Evolutionary conservation across 1,284 basidiomycete species (phyloP), one percentile per base, ranked within the genome.

Genomic region (Irpex sp.): DNA sequence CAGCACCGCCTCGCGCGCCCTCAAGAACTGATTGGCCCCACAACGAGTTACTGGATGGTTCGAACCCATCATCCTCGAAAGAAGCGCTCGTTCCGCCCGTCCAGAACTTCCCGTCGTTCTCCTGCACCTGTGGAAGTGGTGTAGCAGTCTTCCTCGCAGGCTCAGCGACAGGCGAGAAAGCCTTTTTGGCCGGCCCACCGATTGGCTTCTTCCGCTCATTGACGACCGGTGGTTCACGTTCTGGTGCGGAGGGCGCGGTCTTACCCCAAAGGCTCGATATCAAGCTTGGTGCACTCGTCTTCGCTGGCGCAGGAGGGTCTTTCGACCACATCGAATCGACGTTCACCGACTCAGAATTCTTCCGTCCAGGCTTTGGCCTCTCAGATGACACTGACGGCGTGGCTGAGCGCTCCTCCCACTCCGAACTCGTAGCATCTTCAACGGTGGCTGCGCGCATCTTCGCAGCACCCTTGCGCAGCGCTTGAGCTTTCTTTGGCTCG

Each of bases 1-100:
- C 55, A 6, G 59, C 62, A 9, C 64, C 59, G 34, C 60, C 64
- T 19, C 56, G 56, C 26, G 63, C 60, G 19, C 31, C 52, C 40
- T 17, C 56, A n/a, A 60, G 13, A 9, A 34, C 17, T 7, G 15
- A 21, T n/a, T 60, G 17, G 5, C 44, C 38, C 64, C 64, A 65
- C 15, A 59, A 26, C 31, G 64, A 59, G n/a, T 38, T 21, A 7
- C 13, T 55, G 1, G 9, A 15, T 26, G 58, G 36, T 38, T 60
- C 49, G 11, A 36, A 49, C 44, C 38, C 38, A n/a, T 58, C 57
- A 13, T 58, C 57, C 38, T 58, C 57, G n/a, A 13, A 31, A 48
- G 15, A 7, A 31, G 13, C 37, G n/a, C 57, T n/a, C 4, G 44
- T 6, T 15, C 54, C n/a, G 26, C 34, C 11, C 54, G 54, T 15